Conservation (phyloP, 176 grass and related monocot species). For the Lolium multiflorum region DNA sequence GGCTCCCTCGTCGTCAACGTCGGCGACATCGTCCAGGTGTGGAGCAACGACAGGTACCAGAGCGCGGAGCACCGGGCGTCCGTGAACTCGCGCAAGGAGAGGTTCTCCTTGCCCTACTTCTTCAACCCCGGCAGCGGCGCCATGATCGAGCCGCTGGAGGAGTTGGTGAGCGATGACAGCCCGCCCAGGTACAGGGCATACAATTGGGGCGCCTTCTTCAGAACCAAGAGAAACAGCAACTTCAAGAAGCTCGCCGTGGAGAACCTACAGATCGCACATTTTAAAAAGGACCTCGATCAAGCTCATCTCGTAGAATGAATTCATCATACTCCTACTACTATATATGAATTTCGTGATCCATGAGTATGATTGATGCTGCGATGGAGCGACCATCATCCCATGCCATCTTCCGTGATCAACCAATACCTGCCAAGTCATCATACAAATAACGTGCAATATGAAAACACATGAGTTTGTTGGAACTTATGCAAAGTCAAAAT, state of each 20-base stretch:
- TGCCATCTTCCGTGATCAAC: too few relatives aligned
- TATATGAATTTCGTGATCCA: too few relatives aligned
- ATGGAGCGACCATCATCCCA: too few relatives aligned
- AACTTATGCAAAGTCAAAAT: too few relatives aligned
- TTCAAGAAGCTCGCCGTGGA: constrained; percentile 69
- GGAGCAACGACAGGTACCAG: constrained; percentile 89
- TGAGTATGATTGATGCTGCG: too few relatives aligned
- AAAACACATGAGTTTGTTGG: too few relatives aligned
- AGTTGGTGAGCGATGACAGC: constrained; percentile 54
- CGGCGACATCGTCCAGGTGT: constrained; percentile 83
- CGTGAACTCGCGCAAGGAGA: constrained; percentile 57
- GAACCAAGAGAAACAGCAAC: constrained; percentile 62
- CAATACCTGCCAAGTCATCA: too few relatives aligned
- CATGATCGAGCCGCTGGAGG: constrained; percentile 53
- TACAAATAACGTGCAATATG: too few relatives aligned
- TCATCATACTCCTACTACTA: too few relatives aligned
- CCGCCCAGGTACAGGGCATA: constrained; percentile 58
- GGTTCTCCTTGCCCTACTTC: constrained; percentile 76
- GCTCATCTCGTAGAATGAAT: too few relatives aligned
- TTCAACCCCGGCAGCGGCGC: constrained; percentile 58
- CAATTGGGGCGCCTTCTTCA: constrained; percentile 69
- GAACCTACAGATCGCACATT: constrained; percentile 76
- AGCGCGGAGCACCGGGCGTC: constrained; percentile 79
- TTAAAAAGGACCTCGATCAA: constrained; percentile 38
- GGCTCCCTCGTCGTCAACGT: constrained; percentile 78